A percentile compares a stretch with the other conserved stretches of the same genome.
Evolutionary conservation across 1,284 basidiomycete genomes (phyloP).

Genomic region (Peniophora sp.): DNA sequence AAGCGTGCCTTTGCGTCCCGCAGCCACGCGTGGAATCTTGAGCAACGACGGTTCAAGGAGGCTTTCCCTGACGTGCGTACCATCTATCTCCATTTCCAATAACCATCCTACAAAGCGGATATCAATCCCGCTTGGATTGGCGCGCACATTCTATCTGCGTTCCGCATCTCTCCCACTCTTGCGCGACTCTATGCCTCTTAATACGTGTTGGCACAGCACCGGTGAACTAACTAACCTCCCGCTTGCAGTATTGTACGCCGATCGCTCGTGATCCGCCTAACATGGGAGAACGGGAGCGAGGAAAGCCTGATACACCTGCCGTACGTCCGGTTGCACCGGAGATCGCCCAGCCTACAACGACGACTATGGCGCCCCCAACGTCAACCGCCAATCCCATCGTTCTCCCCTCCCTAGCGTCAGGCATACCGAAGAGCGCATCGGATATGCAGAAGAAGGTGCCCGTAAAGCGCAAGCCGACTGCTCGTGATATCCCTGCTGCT

Average conservation of each 20-base stretch:
- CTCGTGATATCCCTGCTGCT: constrained; percentile 10
- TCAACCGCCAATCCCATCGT: background rate
- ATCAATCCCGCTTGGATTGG: constrained; percentile 2
- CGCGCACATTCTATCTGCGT: constrained; percentile 3
- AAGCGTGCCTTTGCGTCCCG: constrained; percentile 71
- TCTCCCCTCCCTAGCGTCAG: background rate
- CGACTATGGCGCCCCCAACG: background rate
- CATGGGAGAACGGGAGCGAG: constrained; percentile 76
- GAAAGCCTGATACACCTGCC: constrained; percentile 30
- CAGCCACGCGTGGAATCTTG: constrained; percentile 82
- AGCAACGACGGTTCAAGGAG: constrained; percentile 75
- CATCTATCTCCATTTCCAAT: background rate
- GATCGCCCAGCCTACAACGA: background rate
- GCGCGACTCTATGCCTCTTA: background rate
- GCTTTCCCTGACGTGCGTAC: constrained; percentile 75
- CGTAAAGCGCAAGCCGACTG: constrained; percentile 6
- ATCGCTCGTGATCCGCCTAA: constrained; percentile 72
- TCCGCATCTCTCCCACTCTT: constrained; percentile 1
- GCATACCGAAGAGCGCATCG: background rate
- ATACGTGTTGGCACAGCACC: background rate
- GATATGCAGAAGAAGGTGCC: too few relatives aligned
- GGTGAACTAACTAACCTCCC: constrained; percentile 4
- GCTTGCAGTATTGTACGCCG: constrained; percentile 57
- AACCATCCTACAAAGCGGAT: constrained; percentile 1
- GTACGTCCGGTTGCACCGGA: constrained; percentile 6